phyloP scores from a whole-genome alignment of 352 stramenopile genomes.

The Phytophthora agathidicida region DNA sequence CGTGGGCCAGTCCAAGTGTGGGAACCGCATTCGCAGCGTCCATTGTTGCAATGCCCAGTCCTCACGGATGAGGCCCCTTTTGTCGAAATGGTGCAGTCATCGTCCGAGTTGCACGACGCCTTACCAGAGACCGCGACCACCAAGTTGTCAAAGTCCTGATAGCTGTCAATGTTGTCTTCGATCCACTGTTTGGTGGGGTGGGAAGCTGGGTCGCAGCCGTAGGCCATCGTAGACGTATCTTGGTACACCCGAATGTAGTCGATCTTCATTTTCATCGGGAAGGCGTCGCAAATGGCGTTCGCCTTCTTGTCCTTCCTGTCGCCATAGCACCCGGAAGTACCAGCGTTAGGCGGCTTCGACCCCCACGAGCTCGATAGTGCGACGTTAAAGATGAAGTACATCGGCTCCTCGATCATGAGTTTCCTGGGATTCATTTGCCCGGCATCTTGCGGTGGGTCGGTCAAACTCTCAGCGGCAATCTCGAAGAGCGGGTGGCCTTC shows the following conservation, averaged over 20 bases:
- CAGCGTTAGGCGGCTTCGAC: conserved; percentile 61
- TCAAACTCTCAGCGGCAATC: conserved; percentile 15
- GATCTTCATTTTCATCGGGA: conserved; percentile 63
- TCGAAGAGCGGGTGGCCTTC: conserved; percentile 21
- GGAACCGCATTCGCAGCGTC: conserved; percentile 30
- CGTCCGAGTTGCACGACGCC: conserved; percentile 39
- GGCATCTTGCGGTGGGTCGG: conserved; percentile 53
- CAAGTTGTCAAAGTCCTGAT: conserved; percentile 46
- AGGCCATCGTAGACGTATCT: conserved; percentile 40
- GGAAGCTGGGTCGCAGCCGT: conserved; percentile 46
- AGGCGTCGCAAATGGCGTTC: conserved; percentile 58
- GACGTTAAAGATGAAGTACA: conserved; percentile 78
- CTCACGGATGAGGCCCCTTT: conserved; percentile 19
- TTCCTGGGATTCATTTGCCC: conserved; percentile 65
- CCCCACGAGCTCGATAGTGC: conserved; percentile 70
- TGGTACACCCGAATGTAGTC: conserved; percentile 36
- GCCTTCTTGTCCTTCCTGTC: conserved; percentile 31
- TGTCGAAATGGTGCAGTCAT: conserved; percentile 46
- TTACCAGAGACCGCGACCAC: conserved; percentile 38
- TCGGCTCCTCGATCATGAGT: conserved; percentile 88
- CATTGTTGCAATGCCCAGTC: conserved; percentile 30
- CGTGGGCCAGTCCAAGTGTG: conserved; percentile 37
- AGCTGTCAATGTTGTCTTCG: conserved; percentile 48
- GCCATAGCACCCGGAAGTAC: conserved; percentile 30
- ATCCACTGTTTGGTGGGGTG: conserved; percentile 66